These are phyloP conservation scores for Phytophthora sp. DNA, from an alignment of 352 stramenopile genomes.

Conservation along the genomic window DNA sequence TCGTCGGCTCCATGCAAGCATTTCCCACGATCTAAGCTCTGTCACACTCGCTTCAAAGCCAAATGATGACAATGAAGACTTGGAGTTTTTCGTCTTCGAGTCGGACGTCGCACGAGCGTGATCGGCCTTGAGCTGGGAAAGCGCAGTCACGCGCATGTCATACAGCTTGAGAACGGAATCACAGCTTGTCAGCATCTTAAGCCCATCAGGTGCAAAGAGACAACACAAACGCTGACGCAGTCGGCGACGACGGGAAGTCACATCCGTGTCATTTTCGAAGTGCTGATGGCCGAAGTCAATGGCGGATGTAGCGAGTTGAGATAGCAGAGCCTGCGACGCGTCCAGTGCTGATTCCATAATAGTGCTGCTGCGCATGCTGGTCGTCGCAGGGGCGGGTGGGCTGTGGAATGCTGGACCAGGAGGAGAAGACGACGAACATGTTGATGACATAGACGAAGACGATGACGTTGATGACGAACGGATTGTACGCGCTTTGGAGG, in stretches of 20 bases:
- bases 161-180: constrained; percentile 73
- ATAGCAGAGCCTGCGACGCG: constrained; percentile 71
- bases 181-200: constrained; percentile 72
- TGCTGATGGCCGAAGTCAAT: constrained; percentile 64
- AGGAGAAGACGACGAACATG: constrained; percentile 43
- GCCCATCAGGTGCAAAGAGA: constrained; percentile 66
- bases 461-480: constrained; percentile 46
- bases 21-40: constrained; percentile 71
- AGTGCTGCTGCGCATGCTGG: constrained; percentile 41
- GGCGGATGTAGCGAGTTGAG: constrained; percentile 67
- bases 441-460: constrained; percentile 46
- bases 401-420: constrained; percentile 29
- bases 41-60: constrained; percentile 69
- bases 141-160: constrained; percentile 50
- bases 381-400: constrained; percentile 22
- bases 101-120: constrained; percentile 37
- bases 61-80: constrained; percentile 62
- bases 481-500: constrained; percentile 34
- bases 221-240: constrained; percentile 65
- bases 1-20: constrained; percentile 37
- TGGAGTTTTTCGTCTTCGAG: constrained; percentile 46
- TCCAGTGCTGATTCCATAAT: constrained; percentile 73
- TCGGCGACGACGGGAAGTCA: constrained; percentile 53
- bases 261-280: constrained; percentile 62
- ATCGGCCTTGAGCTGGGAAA: constrained; percentile 41